Evolutionary conservation across 1,284 basidiomycete genomes (phyloP), one percentile per base, ranked within the genome.

Genomic region (Pseudozyma thailandica): DNA sequence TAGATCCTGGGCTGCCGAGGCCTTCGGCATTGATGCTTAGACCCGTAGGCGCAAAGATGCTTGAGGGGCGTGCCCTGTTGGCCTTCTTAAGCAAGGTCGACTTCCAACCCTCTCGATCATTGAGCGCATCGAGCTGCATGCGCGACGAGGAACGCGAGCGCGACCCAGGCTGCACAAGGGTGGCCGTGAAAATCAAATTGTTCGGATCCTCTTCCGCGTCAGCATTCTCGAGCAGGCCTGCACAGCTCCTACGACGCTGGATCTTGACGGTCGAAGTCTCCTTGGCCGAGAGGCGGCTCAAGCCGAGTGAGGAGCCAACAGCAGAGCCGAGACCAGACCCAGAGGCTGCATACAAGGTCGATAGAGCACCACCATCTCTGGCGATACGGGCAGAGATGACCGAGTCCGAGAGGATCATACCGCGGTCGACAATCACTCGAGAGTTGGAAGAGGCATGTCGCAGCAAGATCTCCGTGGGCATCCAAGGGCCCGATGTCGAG

Each of bases 321-420:
- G 77, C 66, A 2, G 75, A 72, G 8, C 75, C 74, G 26, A 77
- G 31, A 7, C 71, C 62, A 8, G 74, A 65, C 13, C 64, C 68
- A 16, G 61, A 55, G 25, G 60, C 59, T 16, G 53, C 63, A 25
- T 63, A 63, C 21, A 71, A 50, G 6, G 66, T 70, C 20, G 71
- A 62, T 6, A 69, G 38, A 9, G 72, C 56, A 12, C 59, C 61
- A 18, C 60, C 65, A 18, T 72, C 72, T n/a, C 65, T 38, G 3
- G 66, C 61, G 4, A 65, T 59, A 16, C 76, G 70, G n/a, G 75
- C 74, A n/a, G 69, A 65, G 31, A 78, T 66, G 50, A 74, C 72
- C 18, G 70, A 54, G 38, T 82, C 78, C 13, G 79, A 79, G 41
- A 81, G 74, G 25, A 81, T 44, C 79, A 81, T 82, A 16, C 74